These are phyloP conservation scores for Triticum aestivum DNA, from an alignment of 176 grass and related monocot genomes.

Conservation along the genomic window DNA sequence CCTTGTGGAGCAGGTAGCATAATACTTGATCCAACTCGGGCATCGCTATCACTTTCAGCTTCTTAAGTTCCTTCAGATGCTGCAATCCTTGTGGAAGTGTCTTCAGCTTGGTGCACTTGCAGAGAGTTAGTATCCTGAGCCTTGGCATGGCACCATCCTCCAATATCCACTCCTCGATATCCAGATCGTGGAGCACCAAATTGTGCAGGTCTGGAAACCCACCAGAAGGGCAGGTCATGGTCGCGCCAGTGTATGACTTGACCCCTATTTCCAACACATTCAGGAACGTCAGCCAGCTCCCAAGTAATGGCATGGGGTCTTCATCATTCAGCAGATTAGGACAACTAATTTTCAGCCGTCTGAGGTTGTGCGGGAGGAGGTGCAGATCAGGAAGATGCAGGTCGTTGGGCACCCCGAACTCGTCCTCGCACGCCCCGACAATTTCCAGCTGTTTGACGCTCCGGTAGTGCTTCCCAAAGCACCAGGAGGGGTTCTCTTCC, in stretches of 20 bases:
- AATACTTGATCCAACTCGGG: neutral
- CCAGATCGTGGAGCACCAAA: neutral
- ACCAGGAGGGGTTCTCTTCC: neutral
- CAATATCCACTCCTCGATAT: neutral
- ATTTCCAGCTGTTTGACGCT: neutral
- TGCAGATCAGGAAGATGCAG: constrained; percentile 2
- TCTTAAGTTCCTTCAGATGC: constrained; percentile 8
- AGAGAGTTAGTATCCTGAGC: neutral
- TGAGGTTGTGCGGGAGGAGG: neutral
- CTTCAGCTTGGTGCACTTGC: constrained; percentile 17
- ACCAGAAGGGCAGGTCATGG: constrained; percentile 21
- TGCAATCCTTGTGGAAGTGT: constrained; percentile 8
- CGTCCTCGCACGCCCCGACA: neutral
- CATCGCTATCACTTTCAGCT: constrained; percentile 17
- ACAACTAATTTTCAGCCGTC: constrained; percentile 1
- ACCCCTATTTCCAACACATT: constrained; percentile 25
- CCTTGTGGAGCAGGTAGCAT: neutral
- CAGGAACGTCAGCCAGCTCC: neutral
- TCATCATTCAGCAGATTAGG: constrained; percentile 29
- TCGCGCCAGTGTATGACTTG: neutral
- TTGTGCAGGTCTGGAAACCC: neutral
- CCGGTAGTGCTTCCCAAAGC: neutral
- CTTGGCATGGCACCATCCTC: constrained; percentile 23
- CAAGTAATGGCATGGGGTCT: constrained; percentile 19
- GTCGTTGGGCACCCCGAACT: neutral